Conservation (phyloP, 495 filamentous ascomycete genomes). For the Xylaria palmicola region DNA sequence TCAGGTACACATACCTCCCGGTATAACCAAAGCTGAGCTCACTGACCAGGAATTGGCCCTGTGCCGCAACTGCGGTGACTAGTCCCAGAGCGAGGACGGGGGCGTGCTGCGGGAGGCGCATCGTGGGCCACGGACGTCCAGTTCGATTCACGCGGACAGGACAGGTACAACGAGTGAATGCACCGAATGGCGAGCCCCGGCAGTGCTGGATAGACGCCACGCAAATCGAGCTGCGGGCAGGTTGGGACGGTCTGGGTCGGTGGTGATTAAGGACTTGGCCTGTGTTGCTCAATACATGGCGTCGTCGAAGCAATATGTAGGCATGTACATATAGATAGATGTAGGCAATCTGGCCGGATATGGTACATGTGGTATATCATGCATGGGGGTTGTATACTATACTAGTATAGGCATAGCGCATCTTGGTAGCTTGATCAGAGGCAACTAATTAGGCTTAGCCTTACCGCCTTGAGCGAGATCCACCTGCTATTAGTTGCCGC, state of each 20-base stretch:
- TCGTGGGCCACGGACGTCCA: conserved; percentile 14
- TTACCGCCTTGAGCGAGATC: no score
- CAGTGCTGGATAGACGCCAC: not conserved
- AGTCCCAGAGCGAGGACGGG: conserved; percentile 47
- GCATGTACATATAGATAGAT: no score
- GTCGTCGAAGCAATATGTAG: not conserved
- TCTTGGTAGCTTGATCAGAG: no score
- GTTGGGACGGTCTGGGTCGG: not conserved
- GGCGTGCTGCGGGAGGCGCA: conserved; percentile 39
- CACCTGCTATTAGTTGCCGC: no score
- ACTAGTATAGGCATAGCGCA: no score
- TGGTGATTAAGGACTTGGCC: not conserved
- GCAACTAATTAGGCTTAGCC: no score
- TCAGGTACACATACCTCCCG: conserved; percentile 49
- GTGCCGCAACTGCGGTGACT: conserved; percentile 49
- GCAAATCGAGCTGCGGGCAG: not conserved
- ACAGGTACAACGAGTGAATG: not conserved
- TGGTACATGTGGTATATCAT: no score
- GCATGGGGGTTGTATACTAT: no score
- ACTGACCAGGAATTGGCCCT: conserved; percentile 56
- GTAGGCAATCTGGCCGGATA: no score
- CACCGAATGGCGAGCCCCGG: not conserved
- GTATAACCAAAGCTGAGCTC: conserved; percentile 78
- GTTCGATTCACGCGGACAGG: not conserved
- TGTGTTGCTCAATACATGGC: not conserved